phyloP scores from a whole-genome alignment of 305 asterid genomes.

The Euphrasia arctica region DNA sequence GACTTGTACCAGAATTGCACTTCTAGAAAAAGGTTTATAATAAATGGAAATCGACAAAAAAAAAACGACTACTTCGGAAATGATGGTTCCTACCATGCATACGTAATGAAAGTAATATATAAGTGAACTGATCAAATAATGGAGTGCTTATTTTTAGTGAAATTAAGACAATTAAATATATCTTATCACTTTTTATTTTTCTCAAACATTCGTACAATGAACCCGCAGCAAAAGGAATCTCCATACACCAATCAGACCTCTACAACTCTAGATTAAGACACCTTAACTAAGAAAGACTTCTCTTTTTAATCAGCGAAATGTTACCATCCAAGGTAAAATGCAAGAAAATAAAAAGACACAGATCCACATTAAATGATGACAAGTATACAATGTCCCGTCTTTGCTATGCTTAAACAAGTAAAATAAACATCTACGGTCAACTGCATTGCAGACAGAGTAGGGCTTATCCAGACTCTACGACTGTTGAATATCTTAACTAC shows the following conservation, averaged over 20 bases:
- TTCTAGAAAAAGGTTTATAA: not conserved
- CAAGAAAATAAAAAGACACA: conserved; percentile 12
- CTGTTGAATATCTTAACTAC: not conserved
- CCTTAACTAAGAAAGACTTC: conserved; percentile 10
- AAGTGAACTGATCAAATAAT: not conserved
- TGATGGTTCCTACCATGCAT: conserved; percentile 16
- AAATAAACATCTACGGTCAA: conserved; percentile 13
- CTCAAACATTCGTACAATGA: not conserved
- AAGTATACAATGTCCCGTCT: not conserved
- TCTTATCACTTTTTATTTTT: not conserved
- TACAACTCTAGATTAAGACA: conserved; percentile 20
- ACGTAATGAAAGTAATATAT: conserved; percentile 1
- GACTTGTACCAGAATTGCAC: not conserved
- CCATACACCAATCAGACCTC: not conserved
- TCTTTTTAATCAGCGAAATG: conserved; percentile 8
- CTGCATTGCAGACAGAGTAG: conserved; percentile 8
- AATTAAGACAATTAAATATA: conserved; percentile 5
- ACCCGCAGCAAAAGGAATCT: conserved; percentile 1
- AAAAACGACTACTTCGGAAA: not conserved
- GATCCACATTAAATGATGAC: conserved; percentile 3
- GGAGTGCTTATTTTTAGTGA: not conserved
- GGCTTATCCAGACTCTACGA: conserved; percentile 1
- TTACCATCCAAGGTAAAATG: not conserved
- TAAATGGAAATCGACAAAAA: not conserved
- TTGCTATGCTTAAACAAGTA: conserved; percentile 11